Evolutionary conservation across 1,139 yeast genomes (phyloP).

Genomic region (Yamadazyma oceani): DNA sequence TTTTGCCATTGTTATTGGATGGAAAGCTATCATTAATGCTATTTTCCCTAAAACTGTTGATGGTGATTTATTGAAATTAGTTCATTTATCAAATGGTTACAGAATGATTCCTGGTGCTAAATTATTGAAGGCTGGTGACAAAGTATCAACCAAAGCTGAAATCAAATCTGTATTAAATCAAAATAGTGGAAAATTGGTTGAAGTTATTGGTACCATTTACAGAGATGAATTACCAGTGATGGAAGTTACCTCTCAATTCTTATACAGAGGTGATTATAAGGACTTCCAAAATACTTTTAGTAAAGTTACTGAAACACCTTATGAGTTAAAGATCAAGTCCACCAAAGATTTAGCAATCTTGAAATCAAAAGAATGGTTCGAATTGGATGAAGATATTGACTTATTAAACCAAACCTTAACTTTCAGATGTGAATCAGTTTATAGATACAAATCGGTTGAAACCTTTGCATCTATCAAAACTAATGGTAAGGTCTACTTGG

Average conservation of each 20-base stretch:
- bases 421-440: conserved; percentile 85
- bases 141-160: conserved; percentile 77
- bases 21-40: conserved; percentile 97
- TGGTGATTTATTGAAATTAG: conserved; percentile 92
- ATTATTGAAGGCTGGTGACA: conserved; percentile 87
- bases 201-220: conserved; percentile 85
- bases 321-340: conserved; percentile 68
- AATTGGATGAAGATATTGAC: conserved; percentile 68
- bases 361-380: conserved; percentile 98
- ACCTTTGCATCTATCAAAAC: conserved; percentile 82
- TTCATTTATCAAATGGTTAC: conserved; percentile 93
- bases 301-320: conserved; percentile 84
- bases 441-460: conserved; percentile 73
- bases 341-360: conserved; percentile 92
- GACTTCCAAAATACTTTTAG: conserved; percentile 94
- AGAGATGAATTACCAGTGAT: conserved; percentile 79
- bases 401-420: conserved; percentile 78
- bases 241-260: conserved; percentile 94
- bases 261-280: conserved; percentile 87
- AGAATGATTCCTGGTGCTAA: conserved; percentile 90
- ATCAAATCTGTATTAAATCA: conserved; percentile 88
- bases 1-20: conserved; percentile 96
- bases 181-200: conserved; percentile 92
- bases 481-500: conserved; percentile 80
- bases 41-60: conserved; percentile 95